Evolutionary conservation across 805 yeast species (phyloP), one percentile per base, ranked within the genome.

Genomic region (Metschnikowia dekortorum): DNA sequence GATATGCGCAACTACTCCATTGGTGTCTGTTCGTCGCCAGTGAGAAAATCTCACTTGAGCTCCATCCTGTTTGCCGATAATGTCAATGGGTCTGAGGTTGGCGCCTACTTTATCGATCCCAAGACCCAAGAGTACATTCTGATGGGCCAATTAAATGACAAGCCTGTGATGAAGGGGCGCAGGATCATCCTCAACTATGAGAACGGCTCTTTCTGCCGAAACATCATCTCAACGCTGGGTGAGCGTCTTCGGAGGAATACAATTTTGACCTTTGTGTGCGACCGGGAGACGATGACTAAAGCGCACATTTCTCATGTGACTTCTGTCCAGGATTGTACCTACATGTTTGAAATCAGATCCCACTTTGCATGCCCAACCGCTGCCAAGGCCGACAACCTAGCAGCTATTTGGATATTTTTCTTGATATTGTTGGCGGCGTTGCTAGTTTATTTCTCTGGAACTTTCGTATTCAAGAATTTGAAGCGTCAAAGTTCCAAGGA

Each of bases 321-420:
- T 1, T 81, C 82, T 6, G 61, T 80, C 39, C 80, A 88, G 63
- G 87, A 89, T 54, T 89, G 97, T 67, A 81, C 85, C 35, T 89
- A 87, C 65, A 80, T 85, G 61, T 89, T 89, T 64, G 96, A 89
- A 61, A 89, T 89, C 32, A 70, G 89, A 56, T 87, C 96, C 3
- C 82, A 87, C 39, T 86, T 84, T 67, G 96, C 96, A 0, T 89
- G 97, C 66, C 88, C 96, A 0, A 85, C 90, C 0, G 82, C 61
- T 18, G 61, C 61, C 26, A 54, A 57, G 40, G 60, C 61, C 2
- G 61, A 58, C 44, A 57, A 58, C 40, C 50, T 58, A 44, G 60
- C 61, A 9, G 61, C 61, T 8, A 48, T 58, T 31, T 81, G 87
- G 73, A 82, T 86, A 44, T 84, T 86, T 55, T 53, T 81, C 14